Base-by-base conservation (phyloP, 371 early-diverging fungal genomes). In the Rhizopus stolonifer region DNA sequence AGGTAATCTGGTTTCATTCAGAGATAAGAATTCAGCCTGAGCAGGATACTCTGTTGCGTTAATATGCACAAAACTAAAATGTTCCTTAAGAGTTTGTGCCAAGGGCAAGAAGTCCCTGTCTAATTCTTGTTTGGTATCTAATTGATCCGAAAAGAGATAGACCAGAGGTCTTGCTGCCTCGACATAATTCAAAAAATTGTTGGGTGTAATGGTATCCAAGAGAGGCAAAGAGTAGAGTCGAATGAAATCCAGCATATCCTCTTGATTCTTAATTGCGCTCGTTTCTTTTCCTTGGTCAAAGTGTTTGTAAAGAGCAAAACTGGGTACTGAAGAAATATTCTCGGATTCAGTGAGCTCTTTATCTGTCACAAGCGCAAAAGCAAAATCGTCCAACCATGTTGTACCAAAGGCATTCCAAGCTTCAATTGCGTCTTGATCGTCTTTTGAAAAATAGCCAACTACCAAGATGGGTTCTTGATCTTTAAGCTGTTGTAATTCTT, bases 381-480 rank as follows among this genome's bases (percentile, higher is more conserved):
- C 44, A 62, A 65, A 88, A 25, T 88, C 83, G 45, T 94, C 87
- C 50, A 90, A 83, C 38, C 82, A 72, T 38, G 58, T 51, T 39
- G 83, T 74, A 52, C 95, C 93, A 29, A 88, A 67, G 34, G 56
- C 49, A 48, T 79, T 64, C 67, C 88, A 82, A 32, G 58, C 18
- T 8, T 49, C 70, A 24, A 70, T 72, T 64, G 65, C 79, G 53
- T 84, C 84, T 43, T 63, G 65, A 56, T 73, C 73, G 26, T 65
- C 64, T 52, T 87, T 69, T 32, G 72, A 67, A 52, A 88, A 74
- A 73, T 84, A 89, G 34, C 86, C 97, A 31, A 96, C 77, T 39
- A 91, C 80, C 26, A 93, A 91, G 7, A 93, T 87, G 39, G 83
- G 83, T 71, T 94, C 93, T 13, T 86, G 78, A 36, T 68, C 66